phyloP scores from a whole-genome alignment of 768 basidiomycete species.

The Psilocybe cyanescens region DNA sequence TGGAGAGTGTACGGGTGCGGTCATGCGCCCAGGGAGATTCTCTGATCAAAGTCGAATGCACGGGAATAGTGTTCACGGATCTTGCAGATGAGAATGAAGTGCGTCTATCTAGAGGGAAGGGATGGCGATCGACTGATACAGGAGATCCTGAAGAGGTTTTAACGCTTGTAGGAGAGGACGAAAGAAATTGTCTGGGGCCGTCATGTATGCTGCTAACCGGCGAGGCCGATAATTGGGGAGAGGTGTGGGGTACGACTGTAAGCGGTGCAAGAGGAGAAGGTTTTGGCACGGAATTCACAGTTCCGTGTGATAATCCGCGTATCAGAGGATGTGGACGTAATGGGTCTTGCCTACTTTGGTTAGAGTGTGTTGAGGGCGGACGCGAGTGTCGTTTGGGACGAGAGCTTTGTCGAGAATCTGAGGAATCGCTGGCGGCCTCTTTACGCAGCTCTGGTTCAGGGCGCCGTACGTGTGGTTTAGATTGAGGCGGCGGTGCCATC shows the following conservation, averaged over 20 bases:
- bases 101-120: constrained; percentile 37
- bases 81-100: constrained; percentile 40
- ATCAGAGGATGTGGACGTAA: constrained; percentile 80
- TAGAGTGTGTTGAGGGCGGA: constrained; percentile 67
- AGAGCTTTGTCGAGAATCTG: constrained; percentile 27
- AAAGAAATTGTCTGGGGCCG: constrained; percentile 25
- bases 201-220: constrained; percentile 28
- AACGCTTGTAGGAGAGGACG: constrained; percentile 39
- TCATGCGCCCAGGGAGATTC: constrained; percentile 27
- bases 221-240: constrained; percentile 45
- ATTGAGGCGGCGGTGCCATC: constrained; percentile 4
- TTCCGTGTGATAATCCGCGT: constrained; percentile 70
- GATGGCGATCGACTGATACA: constrained; percentile 29
- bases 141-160: constrained; percentile 32
- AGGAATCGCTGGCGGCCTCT: constrained; percentile 21
- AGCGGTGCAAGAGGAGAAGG: constrained; percentile 69
- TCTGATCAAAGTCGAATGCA: constrained; percentile 22
- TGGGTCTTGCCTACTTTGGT: constrained; percentile 36
- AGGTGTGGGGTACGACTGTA: constrained; percentile 57
- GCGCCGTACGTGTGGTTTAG: neutral
- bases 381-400: constrained; percentile 54
- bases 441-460: constrained; percentile 3
- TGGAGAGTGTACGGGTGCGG: constrained; percentile 53
- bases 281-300: constrained; percentile 45
- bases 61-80: constrained; percentile 22